Base-by-base conservation (phyloP, 139 green algal genomes). In the Diplosphaera chodatii region DNA sequence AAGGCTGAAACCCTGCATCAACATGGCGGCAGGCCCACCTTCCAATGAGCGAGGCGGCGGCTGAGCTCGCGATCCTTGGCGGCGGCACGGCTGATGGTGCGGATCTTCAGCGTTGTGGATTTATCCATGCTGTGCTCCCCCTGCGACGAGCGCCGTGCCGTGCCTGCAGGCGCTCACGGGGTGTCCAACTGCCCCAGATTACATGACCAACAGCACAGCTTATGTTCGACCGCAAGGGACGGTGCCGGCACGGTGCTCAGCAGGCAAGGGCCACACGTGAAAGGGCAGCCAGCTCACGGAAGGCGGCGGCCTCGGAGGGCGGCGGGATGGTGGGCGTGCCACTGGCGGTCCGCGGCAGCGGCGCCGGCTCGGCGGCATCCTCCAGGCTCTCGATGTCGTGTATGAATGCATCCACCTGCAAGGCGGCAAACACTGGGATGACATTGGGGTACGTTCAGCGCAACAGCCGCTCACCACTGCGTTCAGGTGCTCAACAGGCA, bases 71-170 rank as follows among this genome's bases (percentile, higher is more conserved):
- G 48, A 72, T 88, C 82, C 40, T 70, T 69, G 63, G 62, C 40
- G 4, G 83, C 83, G 55, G 87, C 83, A 32, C 69, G 55, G 40
- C 70, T 83, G 74, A 88, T 83, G 63, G 66, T 78, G 37, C 81
- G 72, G 66, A 88, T 87, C 63, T 78, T 77, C 64, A 75, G 72
- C 21, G 83, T 88, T 10, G 75, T 86, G 30, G 37, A 69, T 18
- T 27, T 59, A 18, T 59, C 48, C 48, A 23, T 3, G 48, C 13
- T 59, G 16, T 59, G 48, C 16, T 59, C 37, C 37, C 37, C 18
- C 48, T 59, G 48, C 10, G 10, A n/a, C 10, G 48, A 59, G 13
- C 48, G 48, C 48, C 48, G 48, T 18, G 18, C 25, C 13, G 37
- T 48, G 37, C 37, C 37, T 48, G 37, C 37, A n/a, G n/a, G n/a